These are phyloP conservation scores for Neostapfia colusana DNA, from an alignment of 176 grass and related monocot species.

Conservation along the genomic window DNA sequence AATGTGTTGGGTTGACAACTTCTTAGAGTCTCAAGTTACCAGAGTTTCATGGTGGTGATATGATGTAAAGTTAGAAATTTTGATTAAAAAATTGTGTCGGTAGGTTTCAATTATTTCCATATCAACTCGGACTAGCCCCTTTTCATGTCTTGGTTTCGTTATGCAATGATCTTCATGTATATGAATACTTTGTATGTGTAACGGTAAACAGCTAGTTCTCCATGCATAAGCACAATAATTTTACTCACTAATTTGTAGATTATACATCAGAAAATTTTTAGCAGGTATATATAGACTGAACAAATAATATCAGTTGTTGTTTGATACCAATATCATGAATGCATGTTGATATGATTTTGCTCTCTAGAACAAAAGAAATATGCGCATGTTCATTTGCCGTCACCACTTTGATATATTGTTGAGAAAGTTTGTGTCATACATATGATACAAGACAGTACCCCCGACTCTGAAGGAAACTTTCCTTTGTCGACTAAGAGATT, in stretches of 20 bases:
- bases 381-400: too few relatives aligned
- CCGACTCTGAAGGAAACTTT: too few relatives aligned
- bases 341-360: too few relatives aligned
- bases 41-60: slow-evolving; percentile 38
- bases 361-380: too few relatives aligned
- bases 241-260: background rate
- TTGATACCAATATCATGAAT: too few relatives aligned
- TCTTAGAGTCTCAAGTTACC: slow-evolving; percentile 47
- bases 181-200: background rate
- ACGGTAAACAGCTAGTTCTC: background rate
- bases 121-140: slow-evolving; percentile 35
- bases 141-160: slow-evolving; percentile 35
- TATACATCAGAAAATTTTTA: background rate
- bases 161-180: slow-evolving; percentile 6
- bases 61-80: slow-evolving; percentile 51
- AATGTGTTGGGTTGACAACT: slow-evolving; percentile 36
- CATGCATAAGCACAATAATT: background rate
- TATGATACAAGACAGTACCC: too few relatives aligned
- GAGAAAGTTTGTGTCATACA: background rate
- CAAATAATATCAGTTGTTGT: background rate
- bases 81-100: slow-evolving; percentile 37
- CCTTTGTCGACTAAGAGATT: too few relatives aligned
- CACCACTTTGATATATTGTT: background rate
- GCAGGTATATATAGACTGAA: background rate
- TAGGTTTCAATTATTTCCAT: slow-evolving; percentile 42